Evolutionary conservation across 371 early-diverging fungal genomes (phyloP), one percentile per base, ranked within the genome.

Genomic region (Actinomortierella wolfii): DNA sequence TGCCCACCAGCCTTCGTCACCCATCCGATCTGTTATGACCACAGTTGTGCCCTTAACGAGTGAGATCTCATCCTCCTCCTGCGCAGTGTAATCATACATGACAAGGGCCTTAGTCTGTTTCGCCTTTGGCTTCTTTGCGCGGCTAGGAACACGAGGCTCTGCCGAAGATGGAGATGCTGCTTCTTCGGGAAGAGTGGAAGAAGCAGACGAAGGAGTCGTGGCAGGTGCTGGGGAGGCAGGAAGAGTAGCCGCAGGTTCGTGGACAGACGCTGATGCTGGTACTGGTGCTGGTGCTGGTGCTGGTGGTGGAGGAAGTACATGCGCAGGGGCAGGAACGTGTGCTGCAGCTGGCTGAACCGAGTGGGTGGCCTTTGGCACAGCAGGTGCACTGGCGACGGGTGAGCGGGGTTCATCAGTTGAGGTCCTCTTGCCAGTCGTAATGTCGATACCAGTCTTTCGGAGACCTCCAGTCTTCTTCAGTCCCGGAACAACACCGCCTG

Each of bases 1-100:
- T 46, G 67, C 75, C 86, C 85, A 87, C 87, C 87, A 87, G 15
- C 84, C 87, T 40, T 84, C 85, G 49, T 87, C 87, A 7, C 68
- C 79, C 58, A 80, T 58, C 52, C 80, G 78, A 48, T 84, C 83
- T 14, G 80, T 65, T 26, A 87, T 80, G 2, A 77, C 76, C 13
- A 87, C 67, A 39, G 80, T 79, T 50, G 81, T 78, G 21, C 85
- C 86, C 51, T 82, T 74, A 28, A 73, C 59, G 5, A 87, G 56
- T n/a, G 71, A 73, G 40, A 87, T 66, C 60, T 87, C 87, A 44
- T 85, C 87, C 57, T 80, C 83, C 25, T 78, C 80, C 28, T 81
- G 82, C 1, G 86, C 83, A 29, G 83, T 80, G 61, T 86, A 87
- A 14, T 81, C 83, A 55, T 82, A 84, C 8, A 82, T 58, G 3